Conservation (phyloP, 345 rosid genomes). For the Euphorbia lathyris region DNA sequence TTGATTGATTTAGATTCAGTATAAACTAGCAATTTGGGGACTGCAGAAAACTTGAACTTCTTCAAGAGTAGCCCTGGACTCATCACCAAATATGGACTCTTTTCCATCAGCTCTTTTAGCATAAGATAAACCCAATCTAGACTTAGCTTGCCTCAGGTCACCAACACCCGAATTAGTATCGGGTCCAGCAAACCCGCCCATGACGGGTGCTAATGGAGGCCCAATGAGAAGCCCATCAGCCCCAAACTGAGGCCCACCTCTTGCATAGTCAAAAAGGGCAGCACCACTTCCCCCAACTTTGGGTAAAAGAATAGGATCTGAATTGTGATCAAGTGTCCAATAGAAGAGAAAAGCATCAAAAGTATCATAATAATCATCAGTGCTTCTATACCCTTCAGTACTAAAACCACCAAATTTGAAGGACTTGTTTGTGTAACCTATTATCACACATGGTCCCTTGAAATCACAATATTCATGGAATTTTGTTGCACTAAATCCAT, state of each 20-base stretch:
- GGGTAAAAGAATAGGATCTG: conserved; percentile 45
- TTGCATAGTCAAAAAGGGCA: conserved; percentile 76
- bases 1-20: conserved; percentile 23
- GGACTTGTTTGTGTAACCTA: conserved; percentile 61
- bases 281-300: conserved; percentile 91
- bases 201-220: conserved; percentile 69
- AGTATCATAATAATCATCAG: conserved; percentile 78
- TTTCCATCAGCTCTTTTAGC: conserved; percentile 75
- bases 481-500: conserved; percentile 76
- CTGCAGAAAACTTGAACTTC: conserved; percentile 74
- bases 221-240: conserved; percentile 82
- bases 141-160: conserved; percentile 73
- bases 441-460: conserved; percentile 89
- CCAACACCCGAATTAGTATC: conserved; percentile 79
- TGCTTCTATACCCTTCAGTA: conserved; percentile 88
- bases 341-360: conserved; percentile 82
- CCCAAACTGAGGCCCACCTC: conserved; percentile 67
- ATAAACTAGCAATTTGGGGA: conserved; percentile 75
- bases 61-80: conserved; percentile 44
- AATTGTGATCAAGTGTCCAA: conserved; percentile 41
- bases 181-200: conserved; percentile 82
- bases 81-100: conserved; percentile 68
- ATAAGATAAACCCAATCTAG: conserved; percentile 79
- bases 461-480: conserved; percentile 77
- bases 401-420: conserved; percentile 82